Evolutionary conservation across 768 basidiomycete genomes (phyloP), one percentile per base, ranked within the genome.

Genomic region (Xerocomellus dryophilus): DNA sequence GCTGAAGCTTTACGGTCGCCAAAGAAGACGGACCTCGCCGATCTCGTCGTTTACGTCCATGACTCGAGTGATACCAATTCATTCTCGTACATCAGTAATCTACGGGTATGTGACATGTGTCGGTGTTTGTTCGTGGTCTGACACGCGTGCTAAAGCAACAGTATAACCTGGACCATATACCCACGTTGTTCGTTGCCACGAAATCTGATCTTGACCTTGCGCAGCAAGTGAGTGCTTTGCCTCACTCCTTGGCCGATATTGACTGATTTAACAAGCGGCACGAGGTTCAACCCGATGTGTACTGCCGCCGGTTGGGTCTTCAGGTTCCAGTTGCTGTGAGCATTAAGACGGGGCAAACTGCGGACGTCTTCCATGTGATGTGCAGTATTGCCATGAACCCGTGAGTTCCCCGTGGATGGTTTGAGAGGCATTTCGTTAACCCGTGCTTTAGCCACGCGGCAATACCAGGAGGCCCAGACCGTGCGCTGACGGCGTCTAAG

Each of bases 1-100:
- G 80, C 90, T 0, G 96, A 98, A 70, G 86, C 83, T 10, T 74
- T 98, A 52, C 82, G 94, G 56, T 93, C 88, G 69, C 78, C 85
- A 36, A 96, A 93, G 76, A 97, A 94, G 74, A 85, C 86, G 31
- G 95, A 97, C 68, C 73, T 90, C 42, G 92, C 91, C 18, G 96
- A 99, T 71, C 91, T 98, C 39, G 90, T 98, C 56, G 81, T 95
- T 58, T 98, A 96, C 67, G 93, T 98, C 31, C 86, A 98, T 65
- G 96, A 99, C 72, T 98, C 95, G 43, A 94, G 92, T 66, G 96
- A 99, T 68, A 98, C 96, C 38, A 98, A 99, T 73, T 97, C 93
- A 10, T 99, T 99, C 70, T 95, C 93, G 43, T 97, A 98, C 73
- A 93, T 99, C 69, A 95, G 93, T 63, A 97, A 96, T 74, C 76